These are phyloP conservation scores for Pogostemon cablin DNA, from an alignment of 257 asterid species.

Conservation along the genomic window DNA sequence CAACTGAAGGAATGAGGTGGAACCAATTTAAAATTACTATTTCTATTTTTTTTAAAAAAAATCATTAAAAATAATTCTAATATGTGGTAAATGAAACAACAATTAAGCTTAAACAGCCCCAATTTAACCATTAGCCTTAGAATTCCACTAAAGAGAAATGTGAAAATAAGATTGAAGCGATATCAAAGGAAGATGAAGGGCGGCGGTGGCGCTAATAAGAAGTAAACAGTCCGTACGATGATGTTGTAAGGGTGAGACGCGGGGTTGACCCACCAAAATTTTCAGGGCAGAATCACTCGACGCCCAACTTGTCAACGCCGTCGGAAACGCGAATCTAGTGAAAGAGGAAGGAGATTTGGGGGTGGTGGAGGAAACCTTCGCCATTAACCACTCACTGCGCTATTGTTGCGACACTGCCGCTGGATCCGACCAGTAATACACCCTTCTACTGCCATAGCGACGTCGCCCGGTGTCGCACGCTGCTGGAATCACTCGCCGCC, in stretches of 20 bases:
- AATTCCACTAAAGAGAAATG: not conserved
- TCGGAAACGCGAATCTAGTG: too few species aligned
- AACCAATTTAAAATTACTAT: not conserved
- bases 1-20: not conserved
- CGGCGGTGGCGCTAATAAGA: conserved; percentile 26
- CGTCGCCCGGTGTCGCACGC: too few species aligned
- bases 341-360: too few species aligned
- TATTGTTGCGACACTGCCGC: too few species aligned
- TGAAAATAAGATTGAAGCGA: not conserved
- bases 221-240: conserved; percentile 13
- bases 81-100: not conserved
- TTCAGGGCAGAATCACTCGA: not conserved
- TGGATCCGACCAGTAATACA: too few species aligned
- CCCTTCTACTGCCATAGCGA: too few species aligned
- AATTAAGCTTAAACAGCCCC: conserved; percentile 2
- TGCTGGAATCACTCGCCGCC: too few species aligned
- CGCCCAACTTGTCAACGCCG: too few species aligned
- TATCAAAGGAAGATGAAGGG: conserved; percentile 35
- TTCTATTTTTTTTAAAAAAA: not conserved
- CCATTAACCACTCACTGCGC: too few species aligned
- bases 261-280: not conserved
- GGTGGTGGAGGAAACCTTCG: too few species aligned
- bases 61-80: conserved; percentile 14
- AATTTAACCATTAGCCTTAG: not conserved
- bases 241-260: not conserved